These are phyloP conservation scores for Puccinia novopanici DNA, from an alignment of 1,284 basidiomycete species.

Conservation along the genomic window DNA sequence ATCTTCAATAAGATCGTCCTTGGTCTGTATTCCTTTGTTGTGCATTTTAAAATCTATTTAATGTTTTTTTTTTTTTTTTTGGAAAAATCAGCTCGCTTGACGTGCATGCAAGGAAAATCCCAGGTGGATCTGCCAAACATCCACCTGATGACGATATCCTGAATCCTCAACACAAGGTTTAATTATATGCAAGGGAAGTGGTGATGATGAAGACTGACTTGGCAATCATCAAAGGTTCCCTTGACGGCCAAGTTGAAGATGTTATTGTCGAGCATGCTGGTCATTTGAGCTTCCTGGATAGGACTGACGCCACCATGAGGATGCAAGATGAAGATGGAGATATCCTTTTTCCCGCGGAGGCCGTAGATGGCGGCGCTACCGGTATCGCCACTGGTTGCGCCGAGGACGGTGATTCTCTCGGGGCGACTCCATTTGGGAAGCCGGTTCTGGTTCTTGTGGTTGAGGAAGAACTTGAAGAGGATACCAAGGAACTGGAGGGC, in stretches of 20 bases:
- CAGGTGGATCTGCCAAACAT: too few species aligned
- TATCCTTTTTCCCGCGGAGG: conserved; percentile 84
- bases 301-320: conserved; percentile 96
- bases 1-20: background rate
- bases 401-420: conserved; percentile 78
- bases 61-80: too few species aligned
- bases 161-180: background rate
- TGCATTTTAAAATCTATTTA: too few species aligned
- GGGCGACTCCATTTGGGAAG: conserved; percentile 61
- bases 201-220: conserved; percentile 64
- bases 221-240: conserved; percentile 96
- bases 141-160: conserved; percentile 98
- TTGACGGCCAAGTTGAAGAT: conserved; percentile 93
- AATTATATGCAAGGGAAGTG: background rate
- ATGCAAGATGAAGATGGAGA: conserved; percentile 97
- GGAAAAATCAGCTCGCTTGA: too few species aligned
- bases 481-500: too few species aligned
- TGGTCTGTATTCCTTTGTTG: too few species aligned
- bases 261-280: conserved; percentile 89
- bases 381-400: conserved; percentile 96
- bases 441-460: conserved; percentile 71
- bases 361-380: conserved; percentile 99
- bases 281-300: conserved; percentile 99
- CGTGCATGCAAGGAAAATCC: too few species aligned
- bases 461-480: too few species aligned